phyloP scores from a whole-genome alignment of 1,284 basidiomycete species.

The Ustilago trichophora region DNA sequence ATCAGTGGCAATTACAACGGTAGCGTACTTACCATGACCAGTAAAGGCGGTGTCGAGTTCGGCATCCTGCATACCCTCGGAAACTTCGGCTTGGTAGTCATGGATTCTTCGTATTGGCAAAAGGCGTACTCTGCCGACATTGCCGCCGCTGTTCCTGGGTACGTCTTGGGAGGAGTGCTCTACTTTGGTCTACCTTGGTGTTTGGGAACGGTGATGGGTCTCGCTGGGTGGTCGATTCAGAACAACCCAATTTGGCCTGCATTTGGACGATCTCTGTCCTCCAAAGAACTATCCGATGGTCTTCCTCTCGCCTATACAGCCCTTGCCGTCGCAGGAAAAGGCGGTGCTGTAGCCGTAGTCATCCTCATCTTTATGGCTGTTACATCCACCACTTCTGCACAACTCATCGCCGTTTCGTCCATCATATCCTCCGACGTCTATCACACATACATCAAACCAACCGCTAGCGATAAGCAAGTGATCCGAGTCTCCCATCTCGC shows the following conservation, averaged over 20 bases:
- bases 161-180: constrained; percentile 57
- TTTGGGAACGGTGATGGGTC: constrained; percentile 55
- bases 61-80: constrained; percentile 58
- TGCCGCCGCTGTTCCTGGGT: constrained; percentile 56
- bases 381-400: constrained; percentile 54
- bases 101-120: constrained; percentile 60
- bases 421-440: constrained; percentile 57
- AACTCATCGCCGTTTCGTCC: constrained; percentile 56
- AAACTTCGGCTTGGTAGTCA: constrained; percentile 59
- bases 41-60: constrained; percentile 73
- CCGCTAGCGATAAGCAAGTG: constrained; percentile 44
- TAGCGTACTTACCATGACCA: constrained; percentile 80
- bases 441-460: constrained; percentile 52
- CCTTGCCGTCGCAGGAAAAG: constrained; percentile 52
- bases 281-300: constrained; percentile 45
- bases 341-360: constrained; percentile 58
- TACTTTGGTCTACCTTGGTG: constrained; percentile 63
- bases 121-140: constrained; percentile 57
- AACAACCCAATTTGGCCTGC: constrained; percentile 56
- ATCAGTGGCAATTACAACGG: constrained; percentile 74
- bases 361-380: constrained; percentile 60
- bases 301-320: constrained; percentile 53
- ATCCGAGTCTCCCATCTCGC: constrained; percentile 47
- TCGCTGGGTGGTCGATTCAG: constrained; percentile 45
- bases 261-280: constrained; percentile 38